Evolutionary conservation across 1,284 basidiomycete genomes (phyloP), one percentile per base, ranked within the genome.

Genomic region (Puccinia triticina): DNA sequence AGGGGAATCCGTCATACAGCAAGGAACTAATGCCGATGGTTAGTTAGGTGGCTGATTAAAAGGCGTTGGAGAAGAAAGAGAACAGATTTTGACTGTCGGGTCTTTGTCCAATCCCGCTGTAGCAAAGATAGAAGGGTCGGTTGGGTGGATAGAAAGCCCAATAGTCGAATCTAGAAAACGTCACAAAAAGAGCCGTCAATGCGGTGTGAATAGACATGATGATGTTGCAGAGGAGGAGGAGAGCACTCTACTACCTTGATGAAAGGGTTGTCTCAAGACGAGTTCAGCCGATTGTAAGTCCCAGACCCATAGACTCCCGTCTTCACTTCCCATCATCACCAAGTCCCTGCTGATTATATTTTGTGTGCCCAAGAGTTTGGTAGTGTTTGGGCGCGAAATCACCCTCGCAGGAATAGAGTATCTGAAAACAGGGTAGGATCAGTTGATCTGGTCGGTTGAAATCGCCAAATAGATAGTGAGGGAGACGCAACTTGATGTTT

Each of bases 261-360:
- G 94, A 0, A 92, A 94, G 84, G 93, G 91, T 23, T 96, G 88
- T 0, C 91, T 88, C 85, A 93, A 92, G 10, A 92, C 87, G 8
- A 96, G 88, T 84, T 93, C 89, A 46, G 94, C 90, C 3, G 91
- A 92, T 87, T 98, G 95, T 77, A 98, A 86, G 87, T 98, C 93
- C 95, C 95, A 99, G 34, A 97, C 88, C 84, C 93, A 92, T 21
- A 96, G 88, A 85, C 93, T 93, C 83, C 91, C 90, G 86, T 98
- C 95, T 88, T 98, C 96, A 80, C 93, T 94, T 0, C 96, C 96
- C 75, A 93, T 91, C 7, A 96, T 89, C 72, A 99, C 90, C 86
- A 92, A 92, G 84, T 91, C 92, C 12, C 32, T 53, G n/a, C n/a
- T 29, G 40, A 40, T 71, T n/a, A 34, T 21, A 2, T 40, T 71